A percentile compares a stretch with the other conserved stretches of the same genome.
phyloP scores from a whole-genome alignment of 225 moss, liverwort and hornwort genomes.

The Antitrichia curtipendula region DNA sequence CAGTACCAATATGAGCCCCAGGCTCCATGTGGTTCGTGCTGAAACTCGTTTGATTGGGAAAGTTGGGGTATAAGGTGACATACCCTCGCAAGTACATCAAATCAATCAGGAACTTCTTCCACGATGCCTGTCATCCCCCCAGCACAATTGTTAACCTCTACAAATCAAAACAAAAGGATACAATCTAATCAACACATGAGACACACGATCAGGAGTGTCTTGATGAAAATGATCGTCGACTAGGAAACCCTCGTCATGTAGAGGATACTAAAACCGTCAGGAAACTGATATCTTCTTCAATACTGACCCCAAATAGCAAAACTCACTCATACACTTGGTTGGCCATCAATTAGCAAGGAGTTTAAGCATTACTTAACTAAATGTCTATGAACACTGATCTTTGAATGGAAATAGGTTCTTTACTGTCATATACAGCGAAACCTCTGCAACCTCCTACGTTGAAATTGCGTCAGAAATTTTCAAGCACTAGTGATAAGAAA shows the following conservation, averaged over 20 bases:
- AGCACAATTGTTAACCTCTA: neutral
- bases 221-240: neutral
- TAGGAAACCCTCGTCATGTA: neutral
- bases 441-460: neutral
- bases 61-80: conserved; percentile 87
- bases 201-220: neutral
- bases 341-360: neutral
- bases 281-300: neutral
- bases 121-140: conserved; percentile 49
- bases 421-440: neutral
- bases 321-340: neutral
- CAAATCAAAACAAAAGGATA: neutral
- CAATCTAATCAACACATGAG: neutral
- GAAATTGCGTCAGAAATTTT: neutral
- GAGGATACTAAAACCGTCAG: neutral
- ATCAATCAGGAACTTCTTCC: conserved; percentile 96
- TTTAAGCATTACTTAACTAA: neutral
- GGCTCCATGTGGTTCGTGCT: conserved; percentile 92
- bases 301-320: neutral
- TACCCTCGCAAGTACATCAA: conserved; percentile 89
- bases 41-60: conserved; percentile 85
- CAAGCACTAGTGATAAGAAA: neutral
- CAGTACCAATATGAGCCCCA: conserved; percentile 64
- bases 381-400: neutral
- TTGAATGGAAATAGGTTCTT: neutral